phyloP scores from a whole-genome alignment of 768 basidiomycete species.

The Russula compacta region DNA sequence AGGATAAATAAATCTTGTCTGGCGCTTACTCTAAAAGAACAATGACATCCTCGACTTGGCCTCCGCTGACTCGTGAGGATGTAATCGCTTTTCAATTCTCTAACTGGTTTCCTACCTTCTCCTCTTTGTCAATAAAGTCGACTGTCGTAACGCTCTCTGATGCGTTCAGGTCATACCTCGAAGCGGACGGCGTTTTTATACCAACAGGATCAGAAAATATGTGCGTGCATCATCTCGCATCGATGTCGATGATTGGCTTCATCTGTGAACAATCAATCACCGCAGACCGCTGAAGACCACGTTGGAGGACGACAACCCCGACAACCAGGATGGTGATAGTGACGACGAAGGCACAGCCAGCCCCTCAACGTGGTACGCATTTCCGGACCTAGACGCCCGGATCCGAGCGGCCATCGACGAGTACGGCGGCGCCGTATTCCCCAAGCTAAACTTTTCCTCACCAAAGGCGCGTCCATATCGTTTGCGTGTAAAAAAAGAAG shows the following conservation, averaged over 20 bases:
- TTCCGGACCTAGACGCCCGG: conserved; percentile 70
- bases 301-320: conserved; percentile 43
- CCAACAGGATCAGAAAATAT: conserved; percentile 73
- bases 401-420: conserved; percentile 57
- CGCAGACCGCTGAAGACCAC: conserved; percentile 44
- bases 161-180: conserved; percentile 62
- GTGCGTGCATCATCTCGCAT: conserved; percentile 36
- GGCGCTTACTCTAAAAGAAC: background rate
- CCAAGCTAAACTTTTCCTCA: conserved; percentile 95
- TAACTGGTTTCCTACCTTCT: conserved; percentile 72
- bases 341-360: conserved; percentile 32
- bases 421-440: conserved; percentile 81
- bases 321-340: conserved; percentile 31
- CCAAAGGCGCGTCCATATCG: conserved; percentile 51
- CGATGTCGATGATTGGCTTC: background rate
- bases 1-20: background rate
- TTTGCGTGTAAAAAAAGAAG: background rate
- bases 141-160: conserved; percentile 61
- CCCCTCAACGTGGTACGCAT: conserved; percentile 39
- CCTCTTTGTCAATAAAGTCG: conserved; percentile 55
- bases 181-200: conserved; percentile 76
- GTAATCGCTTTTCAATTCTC: conserved; percentile 75
- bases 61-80: conserved; percentile 39
- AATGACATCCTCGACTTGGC: conserved; percentile 34
- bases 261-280: background rate